Percentiles rank a stretch among this genome's conserved stretches.
phyloP scores from a whole-genome alignment of 208 protist species.

The Leishmania braziliensis region DNA sequence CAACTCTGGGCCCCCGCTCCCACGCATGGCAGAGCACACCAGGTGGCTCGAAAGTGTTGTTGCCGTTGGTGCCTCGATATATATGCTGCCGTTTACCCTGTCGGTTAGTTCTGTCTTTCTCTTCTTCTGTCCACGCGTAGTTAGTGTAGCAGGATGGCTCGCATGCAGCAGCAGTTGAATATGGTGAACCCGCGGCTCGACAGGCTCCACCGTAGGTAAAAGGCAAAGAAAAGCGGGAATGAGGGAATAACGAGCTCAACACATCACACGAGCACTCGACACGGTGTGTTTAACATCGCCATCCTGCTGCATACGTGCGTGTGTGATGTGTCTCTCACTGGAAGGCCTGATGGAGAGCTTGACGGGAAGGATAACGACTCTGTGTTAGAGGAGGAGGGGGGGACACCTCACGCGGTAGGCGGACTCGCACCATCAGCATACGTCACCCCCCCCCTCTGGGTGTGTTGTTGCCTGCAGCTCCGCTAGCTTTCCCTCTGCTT shows the following conservation, averaged over 20 bases:
- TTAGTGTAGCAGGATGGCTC: not conserved
- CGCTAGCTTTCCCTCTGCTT: not conserved
- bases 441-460: not conserved
- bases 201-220: not conserved
- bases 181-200: not conserved
- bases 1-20: not conserved
- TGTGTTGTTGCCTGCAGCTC: not conserved
- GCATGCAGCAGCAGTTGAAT: not conserved
- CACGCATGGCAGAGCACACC: not conserved
- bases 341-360: not conserved
- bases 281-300: too few species aligned
- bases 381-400: not conserved
- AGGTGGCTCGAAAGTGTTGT: not conserved
- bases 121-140: not conserved
- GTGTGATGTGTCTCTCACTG: not conserved
- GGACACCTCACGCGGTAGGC: not conserved
- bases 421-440: not conserved
- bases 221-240: not conserved
- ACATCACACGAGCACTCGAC: not conserved
- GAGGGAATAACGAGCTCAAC: not conserved
- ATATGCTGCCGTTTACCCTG: not conserved
- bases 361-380: not conserved
- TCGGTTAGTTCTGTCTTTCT: not conserved
- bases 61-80: not conserved
- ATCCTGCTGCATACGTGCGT: not conserved